Evolutionary conservation across 2,329 filamentous ascomycete genomes (phyloP), one percentile per base, ranked within the genome.

Genomic region (Fusarium chuoi): DNA sequence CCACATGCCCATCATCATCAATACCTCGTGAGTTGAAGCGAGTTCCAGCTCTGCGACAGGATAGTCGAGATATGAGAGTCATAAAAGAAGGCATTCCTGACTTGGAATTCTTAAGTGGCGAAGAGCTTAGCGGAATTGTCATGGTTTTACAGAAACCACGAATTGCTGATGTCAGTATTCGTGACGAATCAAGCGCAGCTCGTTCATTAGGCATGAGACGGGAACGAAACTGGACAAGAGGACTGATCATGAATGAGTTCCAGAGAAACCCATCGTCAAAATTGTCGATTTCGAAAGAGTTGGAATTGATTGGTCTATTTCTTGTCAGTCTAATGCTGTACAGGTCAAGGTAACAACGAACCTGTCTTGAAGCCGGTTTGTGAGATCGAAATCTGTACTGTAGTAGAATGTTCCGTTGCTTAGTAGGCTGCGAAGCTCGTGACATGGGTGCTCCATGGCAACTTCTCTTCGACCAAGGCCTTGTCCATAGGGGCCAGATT

Each of bases 241-340:
- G 95, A 73, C 93, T 92, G 78, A 99, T 98, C 95, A 99, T 98
- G 83, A 97, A 98, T 7, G 94, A 97, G 80, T 99, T 99, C 96
- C 96, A 99, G 24, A 99, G 84, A 80, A 98, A 98, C 3, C 93
- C 93, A 78, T 95, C 93, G 81, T 99, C 95, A 70, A 98, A 91
- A 78, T 94, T 96, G 80, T 98, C 95, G 69, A 98, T 94, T 71
- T 97, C 94, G 72, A 98, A 95, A 2, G 93, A 91, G 49, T 91
- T 88, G 26, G 90, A 90, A 80, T 96, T 94, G 64, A 92, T 90
- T 20, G 92, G 90, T 77, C 93, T 94, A 44, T 35, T 9, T 26
- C 46, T 41, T 17, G 75, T 71, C 48, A 78, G 65, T 62, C 35
- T 45, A 30, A 42, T 45, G 20, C n/a, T 9, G 18, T 28, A n/a